Conservation (phyloP, 2,329 filamentous ascomycete genomes). For the Blastomyces silverae region DNA sequence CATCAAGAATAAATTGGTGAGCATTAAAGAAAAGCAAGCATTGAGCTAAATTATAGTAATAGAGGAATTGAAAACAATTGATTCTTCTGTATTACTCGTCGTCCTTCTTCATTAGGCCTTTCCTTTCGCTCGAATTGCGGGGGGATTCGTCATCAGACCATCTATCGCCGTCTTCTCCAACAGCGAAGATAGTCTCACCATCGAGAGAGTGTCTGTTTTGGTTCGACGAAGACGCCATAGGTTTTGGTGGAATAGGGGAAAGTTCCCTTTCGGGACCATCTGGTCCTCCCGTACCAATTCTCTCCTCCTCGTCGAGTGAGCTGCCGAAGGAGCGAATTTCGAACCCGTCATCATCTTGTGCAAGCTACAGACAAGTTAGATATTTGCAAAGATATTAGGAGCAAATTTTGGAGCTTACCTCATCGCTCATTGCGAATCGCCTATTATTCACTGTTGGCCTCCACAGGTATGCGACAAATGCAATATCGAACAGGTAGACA, state of each 20-base stretch:
- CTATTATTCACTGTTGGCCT: constrained; percentile 93
- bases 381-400: not conserved
- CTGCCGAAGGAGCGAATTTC: constrained; percentile 90
- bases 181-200: constrained; percentile 91
- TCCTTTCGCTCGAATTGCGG: constrained; percentile 45
- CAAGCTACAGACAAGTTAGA: constrained; percentile 52
- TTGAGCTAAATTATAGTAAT: constrained; percentile 4
- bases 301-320: constrained; percentile 58
- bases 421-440: constrained; percentile 97
- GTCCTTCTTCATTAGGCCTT: constrained; percentile 46
- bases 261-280: constrained; percentile 32
- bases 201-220: constrained; percentile 60
- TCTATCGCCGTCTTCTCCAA: constrained; percentile 77
- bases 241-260: constrained; percentile 45
- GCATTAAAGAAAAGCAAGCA: not conserved
- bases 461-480: constrained; percentile 93
- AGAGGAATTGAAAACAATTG: not conserved
- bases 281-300: constrained; percentile 32
- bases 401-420: constrained; percentile 47
- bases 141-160: constrained; percentile 63
- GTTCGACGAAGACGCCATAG: constrained; percentile 44
- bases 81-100: constrained; percentile 16
- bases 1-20: not conserved
- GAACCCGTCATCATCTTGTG: constrained; percentile 97
- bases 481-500: constrained; percentile 89